Evolutionary conservation across 2,329 filamentous ascomycete species (phyloP).

Genomic region (Incumbomyces lentus): DNA sequence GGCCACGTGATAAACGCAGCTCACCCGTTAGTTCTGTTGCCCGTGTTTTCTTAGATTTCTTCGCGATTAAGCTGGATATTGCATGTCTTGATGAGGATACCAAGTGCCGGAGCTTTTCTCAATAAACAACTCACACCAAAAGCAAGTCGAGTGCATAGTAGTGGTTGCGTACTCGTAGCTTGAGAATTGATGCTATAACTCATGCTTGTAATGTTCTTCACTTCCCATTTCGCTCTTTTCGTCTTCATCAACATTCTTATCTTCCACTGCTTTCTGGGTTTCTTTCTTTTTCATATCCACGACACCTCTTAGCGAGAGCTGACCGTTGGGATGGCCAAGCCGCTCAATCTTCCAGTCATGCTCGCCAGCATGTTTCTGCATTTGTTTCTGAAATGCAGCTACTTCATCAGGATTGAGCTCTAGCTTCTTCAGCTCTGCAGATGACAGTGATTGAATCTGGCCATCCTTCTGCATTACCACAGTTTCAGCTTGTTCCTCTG

Average conservation of each 20-base stretch:
- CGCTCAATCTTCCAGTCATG: constrained; percentile 73
- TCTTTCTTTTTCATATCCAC: constrained; percentile 30
- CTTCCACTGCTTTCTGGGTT: constrained; percentile 38
- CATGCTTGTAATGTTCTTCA: constrained; percentile 32
- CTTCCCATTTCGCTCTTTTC: constrained; percentile 25
- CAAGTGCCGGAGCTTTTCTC: background rate
- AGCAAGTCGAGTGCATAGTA: background rate
- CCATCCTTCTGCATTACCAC: constrained; percentile 52
- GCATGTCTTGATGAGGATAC: too few species aligned
- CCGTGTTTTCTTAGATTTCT: too few species aligned
- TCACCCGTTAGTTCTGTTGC: too few species aligned
- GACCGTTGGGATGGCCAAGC: constrained; percentile 53
- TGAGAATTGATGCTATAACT: constrained; percentile 10
- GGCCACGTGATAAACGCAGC: too few species aligned
- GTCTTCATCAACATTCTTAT: constrained; percentile 38
- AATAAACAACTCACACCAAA: background rate
- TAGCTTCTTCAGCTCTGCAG: constrained; percentile 58
- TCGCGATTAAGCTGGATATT: too few species aligned
- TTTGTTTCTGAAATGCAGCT: constrained; percentile 56
- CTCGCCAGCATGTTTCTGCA: constrained; percentile 59
- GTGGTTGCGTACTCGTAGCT: too few species aligned
- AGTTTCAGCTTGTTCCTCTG: constrained; percentile 36
- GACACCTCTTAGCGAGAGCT: constrained; percentile 59
- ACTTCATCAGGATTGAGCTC: constrained; percentile 58
- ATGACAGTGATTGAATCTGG: constrained; percentile 48